phyloP scores from a whole-genome alignment of 2,329 filamentous ascomycete species.

The Diplodia intermedia region DNA sequence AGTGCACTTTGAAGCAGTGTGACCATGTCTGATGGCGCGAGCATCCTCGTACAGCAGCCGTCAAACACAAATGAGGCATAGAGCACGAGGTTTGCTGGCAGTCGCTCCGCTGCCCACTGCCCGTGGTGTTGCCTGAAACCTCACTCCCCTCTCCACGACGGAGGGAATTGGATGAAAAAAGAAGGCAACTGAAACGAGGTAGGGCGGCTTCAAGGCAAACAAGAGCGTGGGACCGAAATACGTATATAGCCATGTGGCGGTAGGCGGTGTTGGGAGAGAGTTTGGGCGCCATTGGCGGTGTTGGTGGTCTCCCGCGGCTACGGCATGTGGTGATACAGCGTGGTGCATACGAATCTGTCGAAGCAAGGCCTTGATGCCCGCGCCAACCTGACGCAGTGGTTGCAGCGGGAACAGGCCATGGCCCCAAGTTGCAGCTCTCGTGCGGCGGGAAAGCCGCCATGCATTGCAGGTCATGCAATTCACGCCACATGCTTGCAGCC shows the following conservation, averaged over 20 bases:
- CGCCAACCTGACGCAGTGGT: not conserved
- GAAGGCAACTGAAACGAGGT: not conserved
- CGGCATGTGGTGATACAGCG: constrained; percentile 10
- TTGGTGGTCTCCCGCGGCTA: not conserved
- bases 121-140: not conserved
- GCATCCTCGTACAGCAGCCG: constrained; percentile 13
- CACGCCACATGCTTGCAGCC: not conserved
- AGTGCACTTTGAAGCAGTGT: not conserved
- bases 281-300: not conserved
- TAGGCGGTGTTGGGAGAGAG: not conserved
- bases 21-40: constrained; percentile 4
- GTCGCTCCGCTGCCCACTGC: not conserved
- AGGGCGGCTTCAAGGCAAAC: not conserved
- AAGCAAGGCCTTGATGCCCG: constrained; percentile 13
- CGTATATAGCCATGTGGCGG: not conserved
- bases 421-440: not conserved
- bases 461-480: constrained; percentile 16
- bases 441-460: constrained; percentile 24
- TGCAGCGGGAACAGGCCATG: not conserved
- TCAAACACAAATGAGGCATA: constrained; percentile 6
- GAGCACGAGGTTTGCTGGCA: constrained; percentile 11
- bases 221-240: not conserved
- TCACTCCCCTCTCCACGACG: not conserved
- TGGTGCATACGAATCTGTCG: constrained; percentile 2
- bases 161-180: not conserved